Base-by-base conservation (phyloP, 2,329 filamentous ascomycete genomes). In the Aquanectria penicillioides region DNA sequence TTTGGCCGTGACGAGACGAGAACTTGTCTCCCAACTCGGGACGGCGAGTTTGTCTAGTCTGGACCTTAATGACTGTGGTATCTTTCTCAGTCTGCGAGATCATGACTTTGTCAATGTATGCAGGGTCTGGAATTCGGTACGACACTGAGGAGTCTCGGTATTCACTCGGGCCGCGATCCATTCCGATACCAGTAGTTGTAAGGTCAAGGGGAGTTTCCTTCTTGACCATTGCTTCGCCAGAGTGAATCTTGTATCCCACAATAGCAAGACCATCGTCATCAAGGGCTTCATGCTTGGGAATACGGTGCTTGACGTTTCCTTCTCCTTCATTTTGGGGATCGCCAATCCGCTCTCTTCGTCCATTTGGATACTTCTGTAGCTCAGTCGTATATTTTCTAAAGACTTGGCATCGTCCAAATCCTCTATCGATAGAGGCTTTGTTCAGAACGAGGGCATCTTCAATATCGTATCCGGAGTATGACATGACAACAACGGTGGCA, bases 21-120 rank as follows among this genome's bases (percentile, higher is more conserved):
- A 99, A 99, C 75, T 99, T 99, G 84, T 99, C 95, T 50, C 95
- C 95, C 3, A 99, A 86, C 75, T 99, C 96, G 0, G 95, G 95
- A 5, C 94, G 87, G 36, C 96, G 89, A 0, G 96, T 99, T 75
- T 99, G 96, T n/a, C 96, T 86, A 0, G 94, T 97, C 72, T 97
- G 91, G 12, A 98, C 90, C 77, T 99, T 99, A 81, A 98, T 87
- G 43, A 98, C 86, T 17, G 89, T 89, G 8, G 88, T 91, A 63
- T 97, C 94, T 61, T 89, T 88, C 73, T 98, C 94, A 18, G 92
- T 97, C 63, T 92, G 88, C 0, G 94, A 95, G 51, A 97, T 85
- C 87, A 97, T 92, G 54, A 98, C 93, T 80, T 98, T 97, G 82
- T 99, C 94, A 55, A 98, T 92, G 74, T 97, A 97, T 20, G 89